A percentile compares a stretch with the other conserved stretches of the same genome.
These are phyloP conservation scores for Penicillium roqueforti DNA, from an alignment of 495 filamentous ascomycete genomes.

Conservation along the genomic window DNA sequence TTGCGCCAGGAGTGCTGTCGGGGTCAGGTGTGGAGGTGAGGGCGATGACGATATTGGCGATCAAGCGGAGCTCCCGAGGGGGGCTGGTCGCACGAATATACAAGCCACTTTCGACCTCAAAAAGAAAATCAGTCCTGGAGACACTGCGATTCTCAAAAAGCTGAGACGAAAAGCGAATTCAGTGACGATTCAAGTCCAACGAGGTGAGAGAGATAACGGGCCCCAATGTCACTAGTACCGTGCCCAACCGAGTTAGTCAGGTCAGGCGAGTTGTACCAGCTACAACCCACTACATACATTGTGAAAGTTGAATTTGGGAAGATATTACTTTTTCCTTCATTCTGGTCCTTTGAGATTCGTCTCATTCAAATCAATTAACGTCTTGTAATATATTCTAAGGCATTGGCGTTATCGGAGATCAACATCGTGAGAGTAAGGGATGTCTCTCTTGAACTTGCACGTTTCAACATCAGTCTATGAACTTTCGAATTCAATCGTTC, in stretches of 20 bases:
- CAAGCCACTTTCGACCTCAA: neutral
- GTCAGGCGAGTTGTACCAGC: neutral
- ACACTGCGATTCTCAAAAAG: neutral
- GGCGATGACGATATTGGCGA: slow-evolving; percentile 28
- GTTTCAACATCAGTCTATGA: no score
- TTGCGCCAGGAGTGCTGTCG: slow-evolving; percentile 11
- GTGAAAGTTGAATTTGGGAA: no score
- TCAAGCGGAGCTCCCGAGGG: slow-evolving; percentile 34
- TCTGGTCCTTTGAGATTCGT: no score
- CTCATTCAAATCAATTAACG: no score
- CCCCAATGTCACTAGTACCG: slow-evolving; percentile 3
- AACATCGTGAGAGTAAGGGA: no score
- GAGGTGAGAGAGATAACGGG: slow-evolving; percentile 9
- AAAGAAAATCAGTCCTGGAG: neutral
- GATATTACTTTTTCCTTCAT: no score
- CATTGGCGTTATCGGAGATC: no score
- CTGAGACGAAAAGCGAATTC: neutral
- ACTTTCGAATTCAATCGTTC: no score
- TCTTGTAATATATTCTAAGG: no score
- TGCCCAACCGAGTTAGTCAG: slow-evolving; percentile 1
- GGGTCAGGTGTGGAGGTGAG: slow-evolving; percentile 21
- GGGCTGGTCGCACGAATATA: slow-evolving; percentile 18
- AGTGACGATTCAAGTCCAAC: neutral
- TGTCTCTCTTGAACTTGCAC: no score
- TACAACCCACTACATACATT: neutral